Evolutionary conservation across 1,284 basidiomycete species (phyloP), one percentile per base, ranked within the genome.

Genomic region (Papiliotrema flavescens): DNA sequence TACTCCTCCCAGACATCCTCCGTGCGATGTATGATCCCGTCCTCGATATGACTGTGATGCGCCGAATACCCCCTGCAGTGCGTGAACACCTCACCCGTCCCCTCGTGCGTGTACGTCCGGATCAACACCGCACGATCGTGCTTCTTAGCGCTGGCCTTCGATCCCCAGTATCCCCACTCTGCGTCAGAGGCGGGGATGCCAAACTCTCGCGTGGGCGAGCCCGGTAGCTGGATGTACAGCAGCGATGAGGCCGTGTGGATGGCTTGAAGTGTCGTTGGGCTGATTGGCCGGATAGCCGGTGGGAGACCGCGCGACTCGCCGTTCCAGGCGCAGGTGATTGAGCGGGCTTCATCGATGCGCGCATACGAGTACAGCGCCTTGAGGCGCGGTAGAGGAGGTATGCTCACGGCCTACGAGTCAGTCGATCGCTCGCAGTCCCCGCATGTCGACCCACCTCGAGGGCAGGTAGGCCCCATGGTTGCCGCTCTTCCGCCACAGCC

Each of bases 1-100:
- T 47, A 44, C 39, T 58, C 56, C 41, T 54, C 56, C 56, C 53
- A 54, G 5, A 58, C 49, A 9, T 51, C 26, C n/a, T 54, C 34
- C 23, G 48, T 24, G 13, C 47, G 47, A 47, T 54, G 23, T 4
- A 47, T 42, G 11, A 45, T 26, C 6, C 49, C 47, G 15, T 50
- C 40, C 4, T 51, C 24, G 24, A 56, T 50, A 34, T 52, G 55
- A 24, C 40, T 47, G 32, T 56, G 49, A 32, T 42, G 49, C 8
- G 56, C 42, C 24, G 48, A 26, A 42, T 51, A 58, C 11, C 22
- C 43, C 32, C 48, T 32, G 34, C 48, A 54, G 35, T 54, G 56
- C 14, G 47, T 54, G 42, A 54, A 58, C 4, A 36, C 36, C 28
- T 58, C 28, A 1, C 45, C 45, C 2, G 40, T 17, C 1, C 23